Conservation (phyloP, 257 asterid species). For the Solanum rostratum region DNA sequence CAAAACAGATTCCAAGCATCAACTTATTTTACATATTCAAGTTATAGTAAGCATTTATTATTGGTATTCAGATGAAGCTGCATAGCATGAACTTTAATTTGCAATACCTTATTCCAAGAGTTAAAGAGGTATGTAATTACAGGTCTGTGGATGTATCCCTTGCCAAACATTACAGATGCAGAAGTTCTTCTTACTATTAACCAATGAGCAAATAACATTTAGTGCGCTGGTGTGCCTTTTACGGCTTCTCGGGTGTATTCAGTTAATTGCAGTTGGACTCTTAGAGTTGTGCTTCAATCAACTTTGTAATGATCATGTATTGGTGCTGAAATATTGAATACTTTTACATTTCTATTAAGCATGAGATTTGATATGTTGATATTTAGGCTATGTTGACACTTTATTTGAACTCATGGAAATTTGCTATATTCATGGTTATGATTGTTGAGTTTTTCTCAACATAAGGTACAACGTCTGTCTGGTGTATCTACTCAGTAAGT, state of each 20-base stretch:
- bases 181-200: neutral
- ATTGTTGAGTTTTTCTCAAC: neutral
- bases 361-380: neutral
- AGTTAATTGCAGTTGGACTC: no score
- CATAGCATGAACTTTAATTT: neutral
- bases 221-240: neutral
- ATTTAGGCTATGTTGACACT: neutral
- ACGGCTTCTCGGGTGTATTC: no score
- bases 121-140: neutral
- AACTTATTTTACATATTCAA: neutral
- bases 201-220: neutral
- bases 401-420: neutral
- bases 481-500: neutral
- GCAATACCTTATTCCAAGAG: neutral
- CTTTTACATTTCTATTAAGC: neutral
- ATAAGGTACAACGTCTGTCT: neutral
- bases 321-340: neutral
- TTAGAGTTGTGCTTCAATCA: neutral
- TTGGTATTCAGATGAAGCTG: neutral
- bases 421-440: neutral
- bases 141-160: neutral
- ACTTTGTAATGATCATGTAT: neutral
- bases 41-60: neutral
- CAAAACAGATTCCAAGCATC: neutral
- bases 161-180: neutral